Evolutionary conservation across 163 green algal species (phyloP).

Genomic region (Chlorella variabilis): DNA sequence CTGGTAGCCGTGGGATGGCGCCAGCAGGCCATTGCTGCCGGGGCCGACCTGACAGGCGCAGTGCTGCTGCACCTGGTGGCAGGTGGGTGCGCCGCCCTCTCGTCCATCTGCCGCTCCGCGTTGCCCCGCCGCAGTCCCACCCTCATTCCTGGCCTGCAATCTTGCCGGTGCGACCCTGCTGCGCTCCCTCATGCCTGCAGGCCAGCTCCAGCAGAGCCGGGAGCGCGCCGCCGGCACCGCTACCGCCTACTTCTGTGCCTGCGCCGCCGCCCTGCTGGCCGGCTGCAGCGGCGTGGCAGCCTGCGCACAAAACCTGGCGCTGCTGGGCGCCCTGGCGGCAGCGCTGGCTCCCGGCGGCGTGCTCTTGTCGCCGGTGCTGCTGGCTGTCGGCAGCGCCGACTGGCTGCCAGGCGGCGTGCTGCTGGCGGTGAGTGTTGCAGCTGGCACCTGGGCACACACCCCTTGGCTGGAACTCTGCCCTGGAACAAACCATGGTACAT

Average conservation of each 20-base stretch:
- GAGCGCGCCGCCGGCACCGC: background rate
- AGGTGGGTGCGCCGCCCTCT: background rate
- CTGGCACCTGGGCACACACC: too few relatives aligned
- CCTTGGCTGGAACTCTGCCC: too few relatives aligned
- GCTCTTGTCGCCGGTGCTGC: background rate
- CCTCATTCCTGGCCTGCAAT: too few relatives aligned
- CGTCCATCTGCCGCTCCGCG: too few relatives aligned
- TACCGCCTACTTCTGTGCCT: background rate
- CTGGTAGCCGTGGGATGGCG: background rate
- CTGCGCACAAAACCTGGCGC: background rate
- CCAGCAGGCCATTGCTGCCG: background rate
- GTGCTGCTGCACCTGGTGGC: background rate
- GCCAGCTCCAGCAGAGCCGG: background rate
- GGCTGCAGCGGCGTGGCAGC: background rate
- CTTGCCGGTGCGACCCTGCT: too few relatives aligned
- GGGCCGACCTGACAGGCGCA: background rate
- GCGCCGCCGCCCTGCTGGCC: background rate
- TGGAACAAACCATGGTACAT: too few relatives aligned
- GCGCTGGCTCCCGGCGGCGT: background rate
- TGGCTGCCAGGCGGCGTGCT: constrained; percentile 23
- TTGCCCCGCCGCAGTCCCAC: too few relatives aligned
- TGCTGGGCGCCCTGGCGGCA: background rate
- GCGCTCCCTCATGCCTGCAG: background rate
- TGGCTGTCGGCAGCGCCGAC: background rate
- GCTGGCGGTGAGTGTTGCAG: background rate